Conservation (phyloP, 2,329 filamentous ascomycete genomes). For the Diaporthe longicolla region DNA sequence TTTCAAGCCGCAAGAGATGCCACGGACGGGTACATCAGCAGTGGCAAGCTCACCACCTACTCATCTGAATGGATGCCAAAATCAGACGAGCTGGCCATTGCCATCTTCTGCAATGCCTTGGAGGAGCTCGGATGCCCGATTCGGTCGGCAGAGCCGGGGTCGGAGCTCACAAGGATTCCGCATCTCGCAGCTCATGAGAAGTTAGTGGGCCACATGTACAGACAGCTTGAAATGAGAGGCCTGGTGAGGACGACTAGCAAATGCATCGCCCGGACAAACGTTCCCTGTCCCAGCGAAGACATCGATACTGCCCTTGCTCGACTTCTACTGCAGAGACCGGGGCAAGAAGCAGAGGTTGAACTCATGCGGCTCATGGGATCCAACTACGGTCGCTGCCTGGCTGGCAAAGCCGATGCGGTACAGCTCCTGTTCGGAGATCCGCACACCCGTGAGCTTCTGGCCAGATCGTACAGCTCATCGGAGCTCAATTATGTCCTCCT, state of each 20-base stretch:
- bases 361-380: conserved; percentile 16
- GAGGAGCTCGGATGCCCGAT: too few species aligned
- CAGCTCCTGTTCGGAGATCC: conserved; percentile 23
- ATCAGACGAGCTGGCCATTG: too few species aligned
- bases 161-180: conserved; percentile 23
- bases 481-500: conserved; percentile 18
- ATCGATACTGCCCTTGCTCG: neutral
- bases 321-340: neutral
- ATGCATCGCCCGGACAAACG: neutral
- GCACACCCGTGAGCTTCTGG: neutral
- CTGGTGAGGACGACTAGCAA: neutral
- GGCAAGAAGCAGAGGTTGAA: conserved; percentile 11
- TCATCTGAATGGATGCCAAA: too few species aligned
- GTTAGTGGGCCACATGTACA: conserved; percentile 25
- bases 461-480: neutral
- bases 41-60: too few species aligned
- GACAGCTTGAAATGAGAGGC: neutral
- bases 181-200: conserved; percentile 10
- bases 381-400: neutral
- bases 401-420: conserved; percentile 4
- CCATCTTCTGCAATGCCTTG: too few species aligned
- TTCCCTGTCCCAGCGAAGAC: conserved; percentile 12
- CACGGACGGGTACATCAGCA: too few species aligned
- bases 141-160: too few species aligned
- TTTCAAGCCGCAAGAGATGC: too few species aligned